Evolutionary conservation across 495 filamentous ascomycete species (phyloP).

Genomic region (Recurvomyces mirabilis): DNA sequence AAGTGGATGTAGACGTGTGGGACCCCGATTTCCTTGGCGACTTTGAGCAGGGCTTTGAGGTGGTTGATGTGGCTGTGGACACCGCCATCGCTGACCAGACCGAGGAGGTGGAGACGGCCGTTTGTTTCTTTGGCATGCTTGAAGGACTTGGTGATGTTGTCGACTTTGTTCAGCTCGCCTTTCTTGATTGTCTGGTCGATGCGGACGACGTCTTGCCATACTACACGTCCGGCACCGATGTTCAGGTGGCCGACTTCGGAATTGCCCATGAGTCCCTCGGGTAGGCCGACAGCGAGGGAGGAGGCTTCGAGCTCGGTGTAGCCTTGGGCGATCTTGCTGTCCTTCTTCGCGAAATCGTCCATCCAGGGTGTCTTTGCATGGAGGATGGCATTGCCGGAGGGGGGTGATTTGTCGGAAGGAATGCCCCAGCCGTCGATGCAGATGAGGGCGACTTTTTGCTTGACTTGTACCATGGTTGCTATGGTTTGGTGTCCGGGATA

Average conservation of each 20-base stretch:
- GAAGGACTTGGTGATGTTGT: slow-evolving; percentile 67
- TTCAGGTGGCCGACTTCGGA: slow-evolving; percentile 97
- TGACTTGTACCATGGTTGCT: slow-evolving; percentile 58
- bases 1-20: slow-evolving; percentile 96
- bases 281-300: slow-evolving; percentile 87
- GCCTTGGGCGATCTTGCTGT: slow-evolving; percentile 58
- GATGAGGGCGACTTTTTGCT: slow-evolving; percentile 91
- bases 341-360: slow-evolving; percentile 57
- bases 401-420: slow-evolving; percentile 60
- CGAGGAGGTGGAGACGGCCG: slow-evolving; percentile 82
- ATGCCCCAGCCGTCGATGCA: slow-evolving; percentile 99
- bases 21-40: slow-evolving; percentile 77
- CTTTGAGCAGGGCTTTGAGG: slow-evolving; percentile 70
- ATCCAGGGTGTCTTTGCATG: slow-evolving; percentile 84
- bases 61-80: slow-evolving; percentile 96
- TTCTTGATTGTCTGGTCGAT: slow-evolving; percentile 95
- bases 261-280: slow-evolving; percentile 97
- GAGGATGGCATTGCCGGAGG: slow-evolving; percentile 86
- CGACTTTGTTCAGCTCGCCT: slow-evolving; percentile 63
- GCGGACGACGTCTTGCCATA: slow-evolving; percentile 96
- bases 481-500: neutral
- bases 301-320: slow-evolving; percentile 88
- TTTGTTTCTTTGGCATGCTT: slow-evolving; percentile 74
- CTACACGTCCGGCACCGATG: slow-evolving; percentile 93
- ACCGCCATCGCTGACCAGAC: slow-evolving; percentile 87